These are phyloP conservation scores for Fomitopsis schrenkii DNA, from an alignment of 1,284 basidiomycete genomes.

Conservation along the genomic window DNA sequence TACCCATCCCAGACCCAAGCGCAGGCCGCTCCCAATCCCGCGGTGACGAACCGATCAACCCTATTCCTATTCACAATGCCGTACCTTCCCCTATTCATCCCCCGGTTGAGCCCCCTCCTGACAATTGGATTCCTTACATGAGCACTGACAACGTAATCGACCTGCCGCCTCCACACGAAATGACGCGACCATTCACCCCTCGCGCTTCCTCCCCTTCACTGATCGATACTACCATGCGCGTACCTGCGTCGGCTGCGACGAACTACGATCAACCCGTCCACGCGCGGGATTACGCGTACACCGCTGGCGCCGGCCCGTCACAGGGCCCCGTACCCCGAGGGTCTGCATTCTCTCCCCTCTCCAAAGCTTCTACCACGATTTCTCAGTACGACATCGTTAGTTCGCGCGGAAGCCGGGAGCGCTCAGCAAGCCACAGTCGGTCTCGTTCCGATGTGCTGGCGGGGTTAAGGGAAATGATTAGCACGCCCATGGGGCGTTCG, in stretches of 20 bases:
- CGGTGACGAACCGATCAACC: slow-evolving; percentile 17
- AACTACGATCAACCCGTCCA: slow-evolving; percentile 9
- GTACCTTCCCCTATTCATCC: slow-evolving; percentile 21
- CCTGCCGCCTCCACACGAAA: slow-evolving; percentile 36
- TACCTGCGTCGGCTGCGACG: slow-evolving; percentile 3
- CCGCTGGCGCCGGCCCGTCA: slow-evolving; percentile 5
- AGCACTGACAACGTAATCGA: slow-evolving; percentile 24
- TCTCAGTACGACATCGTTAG: slow-evolving; percentile 25
- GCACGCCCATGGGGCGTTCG: neutral
- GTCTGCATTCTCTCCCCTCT: slow-evolving; percentile 21
- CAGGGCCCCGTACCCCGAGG: slow-evolving; percentile 3
- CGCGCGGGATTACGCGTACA: slow-evolving; percentile 20
- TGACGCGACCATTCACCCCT: slow-evolving; percentile 25
- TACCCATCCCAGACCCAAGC: slow-evolving; percentile 13
- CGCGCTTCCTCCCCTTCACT: slow-evolving; percentile 8
- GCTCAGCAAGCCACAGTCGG: neutral
- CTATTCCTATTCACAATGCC: slow-evolving; percentile 30
- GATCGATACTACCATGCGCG: slow-evolving; percentile 2
- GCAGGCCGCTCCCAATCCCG: slow-evolving; percentile 8
- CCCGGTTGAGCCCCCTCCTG: slow-evolving; percentile 26
- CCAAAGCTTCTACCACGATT: slow-evolving; percentile 24
- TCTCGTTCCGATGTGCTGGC: neutral
- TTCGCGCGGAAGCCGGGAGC: slow-evolving; percentile 9
- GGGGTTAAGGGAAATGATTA: slow-evolving; percentile 4
- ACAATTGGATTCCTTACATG: slow-evolving; percentile 39